These are phyloP conservation scores for Aspergillus biplanus DNA, from an alignment of 495 filamentous ascomycete species.

Conservation along the genomic window DNA sequence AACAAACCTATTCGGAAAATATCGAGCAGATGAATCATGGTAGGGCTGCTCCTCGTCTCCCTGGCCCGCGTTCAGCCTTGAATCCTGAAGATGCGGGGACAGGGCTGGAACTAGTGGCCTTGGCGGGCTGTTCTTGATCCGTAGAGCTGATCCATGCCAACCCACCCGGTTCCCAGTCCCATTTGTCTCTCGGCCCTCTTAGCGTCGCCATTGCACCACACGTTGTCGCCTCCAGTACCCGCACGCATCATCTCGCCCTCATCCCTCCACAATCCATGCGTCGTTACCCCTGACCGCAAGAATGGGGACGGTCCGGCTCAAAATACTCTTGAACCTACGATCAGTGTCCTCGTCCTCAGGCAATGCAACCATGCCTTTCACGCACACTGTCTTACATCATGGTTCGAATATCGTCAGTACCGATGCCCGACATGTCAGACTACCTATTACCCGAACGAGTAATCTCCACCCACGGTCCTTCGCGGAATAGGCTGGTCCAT, in stretches of 20 bases:
- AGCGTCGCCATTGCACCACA: slow-evolving; percentile 5
- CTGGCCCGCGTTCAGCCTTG: slow-evolving; percentile 28
- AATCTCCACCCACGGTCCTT: not conserved
- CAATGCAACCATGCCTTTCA: slow-evolving; percentile 43
- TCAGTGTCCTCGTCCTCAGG: slow-evolving; percentile 31
- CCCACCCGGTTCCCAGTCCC: slow-evolving; percentile 18
- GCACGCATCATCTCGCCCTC: slow-evolving; percentile 1
- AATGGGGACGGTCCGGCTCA: not conserved
- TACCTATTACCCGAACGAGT: slow-evolving; percentile 29
- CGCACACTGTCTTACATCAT: slow-evolving; percentile 35
- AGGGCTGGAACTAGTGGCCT: slow-evolving; percentile 25
- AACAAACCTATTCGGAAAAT: slow-evolving; percentile 27
- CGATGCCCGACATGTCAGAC: slow-evolving; percentile 41
- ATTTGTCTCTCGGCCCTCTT: slow-evolving; percentile 25
- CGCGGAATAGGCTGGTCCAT: not conserved
- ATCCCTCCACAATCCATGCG: not conserved
- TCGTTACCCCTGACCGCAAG: not conserved
- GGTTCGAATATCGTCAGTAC: slow-evolving; percentile 39
- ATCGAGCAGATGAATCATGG: slow-evolving; percentile 36
- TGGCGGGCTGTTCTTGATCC: slow-evolving; percentile 18
- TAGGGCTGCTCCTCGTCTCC: slow-evolving; percentile 25
- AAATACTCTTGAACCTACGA: not conserved
- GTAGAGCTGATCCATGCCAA: slow-evolving; percentile 2
- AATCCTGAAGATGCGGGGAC: slow-evolving; percentile 36
- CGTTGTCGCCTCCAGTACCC: slow-evolving; percentile 1